A percentile compares a stretch with the other conserved stretches of the same genome.
phyloP scores from a whole-genome alignment of 2,329 filamentous ascomycete species.

The Fusarium robinianum region DNA sequence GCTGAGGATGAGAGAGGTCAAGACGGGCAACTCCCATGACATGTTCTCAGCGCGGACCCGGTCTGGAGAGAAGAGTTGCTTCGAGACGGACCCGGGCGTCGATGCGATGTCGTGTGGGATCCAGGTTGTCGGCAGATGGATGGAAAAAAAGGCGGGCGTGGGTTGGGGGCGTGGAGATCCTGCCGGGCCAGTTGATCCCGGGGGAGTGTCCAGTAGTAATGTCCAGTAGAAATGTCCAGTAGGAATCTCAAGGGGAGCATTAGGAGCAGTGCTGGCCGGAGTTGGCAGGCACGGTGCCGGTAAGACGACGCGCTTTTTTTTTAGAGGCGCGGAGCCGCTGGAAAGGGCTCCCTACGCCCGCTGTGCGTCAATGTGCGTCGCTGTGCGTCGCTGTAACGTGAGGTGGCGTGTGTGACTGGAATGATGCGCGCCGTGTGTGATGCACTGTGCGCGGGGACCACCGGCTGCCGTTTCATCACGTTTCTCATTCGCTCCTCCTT shows the following conservation, averaged over 20 bases:
- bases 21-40: constrained; percentile 49
- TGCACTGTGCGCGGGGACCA: too few relatives aligned
- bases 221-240: constrained; percentile 2
- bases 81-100: constrained; percentile 32
- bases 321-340: background rate
- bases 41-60: constrained; percentile 46
- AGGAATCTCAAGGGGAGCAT: constrained; percentile 1
- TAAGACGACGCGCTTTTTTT: too few relatives aligned
- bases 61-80: constrained; percentile 29
- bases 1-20: constrained; percentile 47
- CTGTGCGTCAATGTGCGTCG: constrained; percentile 5
- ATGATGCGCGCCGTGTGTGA: constrained; percentile 15
- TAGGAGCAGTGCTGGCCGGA: background rate
- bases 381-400: constrained; percentile 4
- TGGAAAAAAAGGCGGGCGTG: constrained; percentile 37
- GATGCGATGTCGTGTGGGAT: constrained; percentile 31
- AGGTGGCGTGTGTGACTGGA: constrained; percentile 4
- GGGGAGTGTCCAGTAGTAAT: constrained; percentile 3
- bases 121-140: constrained; percentile 37
- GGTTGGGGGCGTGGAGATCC: constrained; percentile 17
- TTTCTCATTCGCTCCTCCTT: background rate
- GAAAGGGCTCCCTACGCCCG: constrained; percentile 4
- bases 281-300: background rate
- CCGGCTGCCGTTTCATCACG: constrained; percentile 17
- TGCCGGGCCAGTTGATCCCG: constrained; percentile 13